phyloP scores from a whole-genome alignment of 345 rosid species.

The Luvunga scandens region DNA sequence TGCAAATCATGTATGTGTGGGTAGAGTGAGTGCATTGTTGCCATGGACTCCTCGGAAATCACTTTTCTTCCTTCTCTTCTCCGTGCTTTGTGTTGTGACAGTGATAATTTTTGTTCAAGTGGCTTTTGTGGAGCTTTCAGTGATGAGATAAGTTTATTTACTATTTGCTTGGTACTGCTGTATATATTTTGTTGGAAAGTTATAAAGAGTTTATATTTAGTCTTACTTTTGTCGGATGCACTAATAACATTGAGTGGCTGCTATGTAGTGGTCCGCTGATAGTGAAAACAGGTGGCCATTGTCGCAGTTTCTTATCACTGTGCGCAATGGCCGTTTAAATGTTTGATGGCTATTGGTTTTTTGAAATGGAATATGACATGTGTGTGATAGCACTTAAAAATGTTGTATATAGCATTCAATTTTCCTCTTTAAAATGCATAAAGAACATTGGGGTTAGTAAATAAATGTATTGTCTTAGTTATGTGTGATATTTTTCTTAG shows the following conservation, averaged over 20 bases:
- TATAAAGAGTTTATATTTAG: neutral
- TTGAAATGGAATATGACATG: neutral
- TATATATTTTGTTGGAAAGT: neutral
- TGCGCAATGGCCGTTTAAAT: neutral
- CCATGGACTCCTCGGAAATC: neutral
- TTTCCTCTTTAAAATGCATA: neutral
- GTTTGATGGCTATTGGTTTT: neutral
- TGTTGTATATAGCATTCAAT: neutral
- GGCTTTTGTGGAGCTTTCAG: neutral
- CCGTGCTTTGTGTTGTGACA: neutral
- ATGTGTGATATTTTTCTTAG: neutral
- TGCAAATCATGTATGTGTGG: neutral
- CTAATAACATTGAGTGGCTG: neutral
- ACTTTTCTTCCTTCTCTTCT: neutral
- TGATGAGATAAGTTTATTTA: neutral
- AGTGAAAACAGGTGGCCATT: neutral
- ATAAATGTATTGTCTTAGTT: neutral
- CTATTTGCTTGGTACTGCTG: neutral
- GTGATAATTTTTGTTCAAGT: neutral
- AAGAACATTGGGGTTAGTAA: neutral
- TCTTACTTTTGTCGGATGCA: neutral
- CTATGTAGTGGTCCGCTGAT: neutral
- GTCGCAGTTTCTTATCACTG: neutral
- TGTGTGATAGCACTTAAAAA: neutral
- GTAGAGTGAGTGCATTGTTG: neutral